phyloP scores from a whole-genome alignment of 371 early-diverging fungal genomes.

The Pancytospora philotis region DNA sequence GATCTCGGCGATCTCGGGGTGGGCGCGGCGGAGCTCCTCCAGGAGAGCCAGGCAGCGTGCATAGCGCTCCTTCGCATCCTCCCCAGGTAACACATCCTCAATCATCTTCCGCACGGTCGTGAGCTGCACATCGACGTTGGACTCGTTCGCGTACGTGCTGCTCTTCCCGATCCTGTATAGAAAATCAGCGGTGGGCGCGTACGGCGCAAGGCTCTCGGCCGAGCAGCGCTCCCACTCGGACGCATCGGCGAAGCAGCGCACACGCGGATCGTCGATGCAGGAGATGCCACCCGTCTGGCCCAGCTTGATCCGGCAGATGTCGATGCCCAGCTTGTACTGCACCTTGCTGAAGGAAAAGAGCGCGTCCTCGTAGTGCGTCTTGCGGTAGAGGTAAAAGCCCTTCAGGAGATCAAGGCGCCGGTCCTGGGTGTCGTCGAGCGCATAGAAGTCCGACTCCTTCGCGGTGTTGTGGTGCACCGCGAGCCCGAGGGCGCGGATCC shows the following conservation, averaged over 20 bases:
- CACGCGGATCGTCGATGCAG: slow-evolving; percentile 7
- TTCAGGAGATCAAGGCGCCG: slow-evolving; percentile 22
- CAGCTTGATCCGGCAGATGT: slow-evolving; percentile 23
- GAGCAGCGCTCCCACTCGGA: slow-evolving; percentile 12
- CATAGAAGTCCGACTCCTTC: neutral
- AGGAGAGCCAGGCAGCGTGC: no score
- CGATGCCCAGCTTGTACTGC: slow-evolving; percentile 29
- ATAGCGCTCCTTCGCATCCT: no score
- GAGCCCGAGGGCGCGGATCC: slow-evolving; percentile 1
- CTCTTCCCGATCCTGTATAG: slow-evolving; percentile 19
- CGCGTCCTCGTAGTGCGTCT: slow-evolving; percentile 25
- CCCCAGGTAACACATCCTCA: no score
- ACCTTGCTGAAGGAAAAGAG: slow-evolving; percentile 31
- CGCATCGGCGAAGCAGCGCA: slow-evolving; percentile 14
- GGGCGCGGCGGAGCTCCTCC: slow-evolving; percentile 1
- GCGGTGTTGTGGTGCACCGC: neutral
- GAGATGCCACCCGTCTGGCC: neutral
- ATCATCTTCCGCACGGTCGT: neutral
- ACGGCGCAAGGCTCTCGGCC: neutral
- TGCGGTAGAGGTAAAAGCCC: slow-evolving; percentile 26
- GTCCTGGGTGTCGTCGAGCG: neutral
- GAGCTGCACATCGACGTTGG: slow-evolving; percentile 31
- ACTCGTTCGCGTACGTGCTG: slow-evolving; percentile 9
- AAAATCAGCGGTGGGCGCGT: slow-evolving; percentile 1
- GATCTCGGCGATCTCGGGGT: slow-evolving; percentile 14